Conservation (phyloP, 2,329 filamentous ascomycete species). For the Penicillium corylophilum region DNA sequence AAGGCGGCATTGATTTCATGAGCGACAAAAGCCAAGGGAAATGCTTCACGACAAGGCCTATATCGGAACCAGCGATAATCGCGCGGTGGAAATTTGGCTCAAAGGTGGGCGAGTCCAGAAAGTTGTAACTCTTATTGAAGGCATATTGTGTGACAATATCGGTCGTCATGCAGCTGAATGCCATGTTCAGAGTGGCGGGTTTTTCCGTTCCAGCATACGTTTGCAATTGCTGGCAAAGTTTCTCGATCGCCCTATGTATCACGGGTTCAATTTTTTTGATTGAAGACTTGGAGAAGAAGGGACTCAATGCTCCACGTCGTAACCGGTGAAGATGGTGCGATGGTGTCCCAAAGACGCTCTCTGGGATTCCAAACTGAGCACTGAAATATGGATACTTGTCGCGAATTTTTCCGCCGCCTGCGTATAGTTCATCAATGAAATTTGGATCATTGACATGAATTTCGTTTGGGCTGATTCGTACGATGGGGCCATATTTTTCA, state of each 20-base stretch:
- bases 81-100: slow-evolving; percentile 32
- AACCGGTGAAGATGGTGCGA: slow-evolving; percentile 34
- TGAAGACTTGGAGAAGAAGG: slow-evolving; percentile 34
- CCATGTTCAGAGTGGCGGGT: slow-evolving; percentile 20
- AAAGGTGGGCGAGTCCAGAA: slow-evolving; percentile 33
- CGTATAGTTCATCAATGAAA: slow-evolving; percentile 20
- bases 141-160: slow-evolving; percentile 49
- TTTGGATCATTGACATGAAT: slow-evolving; percentile 34
- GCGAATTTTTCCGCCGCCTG: slow-evolving; percentile 27
- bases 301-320: slow-evolving; percentile 34
- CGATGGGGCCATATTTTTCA: slow-evolving; percentile 23
- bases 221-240: slow-evolving; percentile 19
- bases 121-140: slow-evolving; percentile 32
- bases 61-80: slow-evolving; percentile 24
- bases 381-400: slow-evolving; percentile 32
- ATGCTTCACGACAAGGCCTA: slow-evolving; percentile 21
- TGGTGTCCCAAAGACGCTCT: slow-evolving; percentile 32
- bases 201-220: slow-evolving; percentile 20
- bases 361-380: slow-evolving; percentile 28
- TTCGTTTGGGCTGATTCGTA: slow-evolving; percentile 25
- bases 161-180: slow-evolving; percentile 44
- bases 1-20: slow-evolving; percentile 21
- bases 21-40: slow-evolving; percentile 22
- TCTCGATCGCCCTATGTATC: slow-evolving; percentile 24
- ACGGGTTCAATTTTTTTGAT: slow-evolving; percentile 27